phyloP scores from a whole-genome alignment of 2,329 filamentous ascomycete genomes.

The Pyrenochaeta sp. region DNA sequence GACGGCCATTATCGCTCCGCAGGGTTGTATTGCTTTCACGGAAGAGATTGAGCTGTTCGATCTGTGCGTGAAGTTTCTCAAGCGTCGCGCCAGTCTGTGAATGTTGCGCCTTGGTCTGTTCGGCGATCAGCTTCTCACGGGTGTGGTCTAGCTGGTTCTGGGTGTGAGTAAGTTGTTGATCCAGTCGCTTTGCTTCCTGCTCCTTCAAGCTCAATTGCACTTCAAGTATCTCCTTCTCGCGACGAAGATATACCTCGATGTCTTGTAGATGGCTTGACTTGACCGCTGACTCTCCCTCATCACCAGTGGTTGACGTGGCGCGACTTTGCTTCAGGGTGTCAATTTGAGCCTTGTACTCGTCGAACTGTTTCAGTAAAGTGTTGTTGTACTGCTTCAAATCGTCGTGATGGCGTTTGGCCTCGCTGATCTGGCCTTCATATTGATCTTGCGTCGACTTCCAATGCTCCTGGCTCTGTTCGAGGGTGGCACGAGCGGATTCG shows the following conservation, averaged over 20 bases:
- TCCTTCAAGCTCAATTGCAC: slow-evolving; percentile 92
- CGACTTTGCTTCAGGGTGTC: slow-evolving; percentile 79
- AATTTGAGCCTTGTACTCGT: slow-evolving; percentile 82
- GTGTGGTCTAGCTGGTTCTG: slow-evolving; percentile 89
- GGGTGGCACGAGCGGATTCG: slow-evolving; percentile 80
- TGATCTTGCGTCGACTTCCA: slow-evolving; percentile 84
- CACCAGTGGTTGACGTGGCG: slow-evolving; percentile 60
- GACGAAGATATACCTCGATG: slow-evolving; percentile 86
- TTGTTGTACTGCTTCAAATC: slow-evolving; percentile 90
- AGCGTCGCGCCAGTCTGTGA: slow-evolving; percentile 78
- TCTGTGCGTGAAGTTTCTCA: slow-evolving; percentile 89
- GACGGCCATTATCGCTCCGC: slow-evolving; percentile 82
- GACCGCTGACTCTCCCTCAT: slow-evolving; percentile 60
- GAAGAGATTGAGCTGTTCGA: slow-evolving; percentile 95
- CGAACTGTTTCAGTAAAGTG: slow-evolving; percentile 86
- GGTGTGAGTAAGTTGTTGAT: slow-evolving; percentile 87
- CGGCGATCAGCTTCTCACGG: slow-evolving; percentile 87
- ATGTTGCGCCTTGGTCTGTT: slow-evolving; percentile 77
- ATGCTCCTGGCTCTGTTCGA: slow-evolving; percentile 82
- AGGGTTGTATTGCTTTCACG: slow-evolving; percentile 93
- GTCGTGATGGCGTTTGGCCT: slow-evolving; percentile 79
- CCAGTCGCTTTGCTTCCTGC: slow-evolving; percentile 85
- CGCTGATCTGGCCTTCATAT: slow-evolving; percentile 82
- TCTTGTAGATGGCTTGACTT: slow-evolving; percentile 82
- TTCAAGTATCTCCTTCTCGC: slow-evolving; percentile 97